Evolutionary conservation across 2,329 filamentous ascomycete species (phyloP).

Genomic region (Thermothelomyces thermophilus): DNA sequence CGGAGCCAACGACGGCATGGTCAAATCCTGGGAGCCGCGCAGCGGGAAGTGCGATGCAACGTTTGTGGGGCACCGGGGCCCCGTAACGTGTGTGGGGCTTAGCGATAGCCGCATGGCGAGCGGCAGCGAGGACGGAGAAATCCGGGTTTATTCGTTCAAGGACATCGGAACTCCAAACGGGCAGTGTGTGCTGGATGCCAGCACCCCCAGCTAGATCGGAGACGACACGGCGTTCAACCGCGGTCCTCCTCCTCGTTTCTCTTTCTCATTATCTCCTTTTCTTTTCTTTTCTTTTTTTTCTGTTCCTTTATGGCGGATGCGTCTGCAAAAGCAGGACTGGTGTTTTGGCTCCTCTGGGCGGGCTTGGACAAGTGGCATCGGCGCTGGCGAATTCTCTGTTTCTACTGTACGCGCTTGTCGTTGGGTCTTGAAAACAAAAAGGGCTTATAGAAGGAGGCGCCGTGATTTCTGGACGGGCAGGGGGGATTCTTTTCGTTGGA

Average conservation of each 20-base stretch:
- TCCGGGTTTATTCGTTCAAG: conserved; percentile 75
- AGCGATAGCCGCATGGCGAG: conserved; percentile 86
- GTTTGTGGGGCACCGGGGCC: conserved; percentile 82
- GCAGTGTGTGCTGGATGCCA: neutral
- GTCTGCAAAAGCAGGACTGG: neutral
- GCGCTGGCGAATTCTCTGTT: neutral
- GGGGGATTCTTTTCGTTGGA: neutral
- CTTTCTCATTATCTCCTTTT: neutral
- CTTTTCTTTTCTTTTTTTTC: neutral
- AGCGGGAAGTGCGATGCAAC: conserved; percentile 89
- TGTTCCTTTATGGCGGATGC: neutral
- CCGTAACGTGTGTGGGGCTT: conserved; percentile 87
- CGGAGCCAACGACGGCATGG: conserved; percentile 87
- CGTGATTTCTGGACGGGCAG: neutral
- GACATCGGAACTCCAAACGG: conserved; percentile 33
- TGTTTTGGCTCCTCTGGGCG: neutral
- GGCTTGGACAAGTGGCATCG: neutral
- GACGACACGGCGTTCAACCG: neutral
- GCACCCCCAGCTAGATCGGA: neutral
- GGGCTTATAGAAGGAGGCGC: conserved; percentile 4
- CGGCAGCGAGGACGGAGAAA: conserved; percentile 88
- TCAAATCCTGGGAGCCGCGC: conserved; percentile 90
- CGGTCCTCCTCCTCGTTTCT: neutral
- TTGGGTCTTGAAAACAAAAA: conserved; percentile 4
- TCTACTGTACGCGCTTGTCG: neutral